These are phyloP conservation scores for Pseudoneurospora amorphoporcata DNA, from an alignment of 495 filamentous ascomycete species.

Conservation along the genomic window DNA sequence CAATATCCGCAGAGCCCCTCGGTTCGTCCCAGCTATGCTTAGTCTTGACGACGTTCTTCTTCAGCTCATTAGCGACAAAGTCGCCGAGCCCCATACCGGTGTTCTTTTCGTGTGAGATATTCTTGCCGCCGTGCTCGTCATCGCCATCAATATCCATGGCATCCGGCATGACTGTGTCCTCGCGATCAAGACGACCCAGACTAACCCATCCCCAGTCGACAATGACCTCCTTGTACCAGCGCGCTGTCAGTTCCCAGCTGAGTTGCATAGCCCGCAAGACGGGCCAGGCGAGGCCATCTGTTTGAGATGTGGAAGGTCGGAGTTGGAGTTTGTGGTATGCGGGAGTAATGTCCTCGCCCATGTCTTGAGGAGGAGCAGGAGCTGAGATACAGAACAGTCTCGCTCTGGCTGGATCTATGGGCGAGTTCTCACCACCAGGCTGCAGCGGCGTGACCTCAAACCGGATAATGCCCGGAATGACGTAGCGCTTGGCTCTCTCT, in stretches of 20 bases:
- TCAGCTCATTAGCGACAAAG: not conserved
- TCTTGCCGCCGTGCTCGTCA: not conserved
- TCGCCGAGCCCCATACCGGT: not conserved
- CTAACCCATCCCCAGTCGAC: not conserved
- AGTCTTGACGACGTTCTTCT: not conserved
- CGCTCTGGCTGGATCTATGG: not conserved
- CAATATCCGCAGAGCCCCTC: fast-evolving
- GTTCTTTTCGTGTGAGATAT: not conserved
- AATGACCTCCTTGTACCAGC: not conserved
- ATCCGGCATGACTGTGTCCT: not conserved
- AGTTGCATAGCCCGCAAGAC: not conserved
- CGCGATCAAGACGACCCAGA: not conserved
- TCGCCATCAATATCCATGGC: not conserved
- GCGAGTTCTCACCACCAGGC: not conserved
- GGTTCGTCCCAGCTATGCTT: not conserved
- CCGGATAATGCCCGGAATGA: not conserved
- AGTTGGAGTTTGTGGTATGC: not conserved
- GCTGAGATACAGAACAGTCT: not conserved
- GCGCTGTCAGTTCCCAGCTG: not conserved
- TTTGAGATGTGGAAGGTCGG: not conserved
- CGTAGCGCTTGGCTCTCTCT: not conserved
- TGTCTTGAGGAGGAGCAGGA: not conserved
- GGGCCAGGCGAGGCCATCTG: not conserved
- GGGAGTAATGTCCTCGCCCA: not conserved
- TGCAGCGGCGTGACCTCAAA: not conserved